Evolutionary conservation across 140 eudicot genomes (phyloP).

Genomic region (Eryngium alpinum): DNA sequence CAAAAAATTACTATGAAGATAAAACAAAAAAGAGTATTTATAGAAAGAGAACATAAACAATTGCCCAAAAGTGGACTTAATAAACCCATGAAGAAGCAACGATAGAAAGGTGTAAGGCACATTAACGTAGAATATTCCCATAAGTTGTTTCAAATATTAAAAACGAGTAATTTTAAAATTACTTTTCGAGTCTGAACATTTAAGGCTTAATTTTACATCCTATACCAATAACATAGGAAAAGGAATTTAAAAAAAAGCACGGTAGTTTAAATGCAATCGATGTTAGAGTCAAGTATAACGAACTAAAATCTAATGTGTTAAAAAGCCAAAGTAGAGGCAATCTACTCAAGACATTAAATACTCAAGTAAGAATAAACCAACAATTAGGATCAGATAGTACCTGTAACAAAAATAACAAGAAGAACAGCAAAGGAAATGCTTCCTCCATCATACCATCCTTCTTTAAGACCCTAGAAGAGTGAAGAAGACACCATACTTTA

Average conservation of each 20-base stretch:
- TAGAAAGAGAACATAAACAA: neutral
- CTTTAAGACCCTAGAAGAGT: constrained; percentile 56
- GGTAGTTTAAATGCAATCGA: neutral
- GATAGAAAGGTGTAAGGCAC: neutral
- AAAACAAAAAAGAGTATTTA: neutral
- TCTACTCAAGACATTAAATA: neutral
- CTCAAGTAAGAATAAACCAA: neutral
- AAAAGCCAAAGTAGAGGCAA: neutral
- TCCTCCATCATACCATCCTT: constrained; percentile 98
- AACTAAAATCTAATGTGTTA: neutral
- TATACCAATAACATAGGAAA: neutral
- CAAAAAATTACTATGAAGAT: neutral
- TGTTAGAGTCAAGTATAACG: neutral
- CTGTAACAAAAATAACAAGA: constrained; percentile 86
- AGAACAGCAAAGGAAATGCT: constrained; percentile 95
- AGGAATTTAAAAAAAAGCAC: neutral
- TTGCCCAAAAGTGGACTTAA: neutral
- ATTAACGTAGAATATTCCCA: neutral
- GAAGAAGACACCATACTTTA: constrained; percentile 12
- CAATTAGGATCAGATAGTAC: constrained; percentile 24
- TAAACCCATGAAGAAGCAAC: neutral
- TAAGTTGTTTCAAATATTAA: neutral
- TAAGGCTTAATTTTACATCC: neutral
- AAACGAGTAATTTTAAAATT: neutral
- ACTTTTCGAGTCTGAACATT: neutral